These are phyloP conservation scores for Turnera subulata DNA, from an alignment of 345 rosid genomes.

Conservation along the genomic window DNA sequence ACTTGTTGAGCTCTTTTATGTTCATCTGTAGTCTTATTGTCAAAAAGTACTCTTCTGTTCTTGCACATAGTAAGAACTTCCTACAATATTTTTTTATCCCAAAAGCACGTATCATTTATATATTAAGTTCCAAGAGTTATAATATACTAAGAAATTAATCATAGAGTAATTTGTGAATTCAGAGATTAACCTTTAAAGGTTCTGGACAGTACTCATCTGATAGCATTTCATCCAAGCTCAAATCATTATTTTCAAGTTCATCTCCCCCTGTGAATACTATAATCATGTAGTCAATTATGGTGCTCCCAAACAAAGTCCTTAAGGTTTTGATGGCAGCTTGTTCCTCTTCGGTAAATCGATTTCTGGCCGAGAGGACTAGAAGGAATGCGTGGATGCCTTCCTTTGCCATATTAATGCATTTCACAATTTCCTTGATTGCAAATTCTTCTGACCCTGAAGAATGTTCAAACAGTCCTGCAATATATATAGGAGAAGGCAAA, in stretches of 20 bases:
- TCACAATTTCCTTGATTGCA: conserved; percentile 79
- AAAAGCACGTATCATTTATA: too few relatives aligned
- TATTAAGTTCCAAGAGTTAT: too few relatives aligned
- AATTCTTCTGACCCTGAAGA: conserved; percentile 54
- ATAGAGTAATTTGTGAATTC: background rate
- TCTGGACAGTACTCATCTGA: conserved; percentile 58
- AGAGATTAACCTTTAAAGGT: conserved; percentile 59
- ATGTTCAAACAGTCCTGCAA: conserved; percentile 77
- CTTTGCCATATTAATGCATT: conserved; percentile 74
- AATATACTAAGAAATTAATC: too few relatives aligned
- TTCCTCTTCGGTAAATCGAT: conserved; percentile 69
- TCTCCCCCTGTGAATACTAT: conserved; percentile 95
- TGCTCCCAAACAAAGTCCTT: conserved; percentile 70
- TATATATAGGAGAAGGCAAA: too few relatives aligned
- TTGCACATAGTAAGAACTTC: conserved; percentile 60
- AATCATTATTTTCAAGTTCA: conserved; percentile 73
- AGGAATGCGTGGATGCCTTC: conserved; percentile 83
- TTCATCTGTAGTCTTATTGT: conserved; percentile 74
- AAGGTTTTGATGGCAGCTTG: conserved; percentile 58
- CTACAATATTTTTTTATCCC: conserved; percentile 27
- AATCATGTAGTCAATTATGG: conserved; percentile 72
- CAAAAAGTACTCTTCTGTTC: conserved; percentile 61
- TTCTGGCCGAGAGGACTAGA: conserved; percentile 64
- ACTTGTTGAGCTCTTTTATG: conserved; percentile 53
- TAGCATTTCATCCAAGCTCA: conserved; percentile 62